Conservation (phyloP, 2,329 filamentous ascomycete species). For the Epichloe glyceriae region DNA sequence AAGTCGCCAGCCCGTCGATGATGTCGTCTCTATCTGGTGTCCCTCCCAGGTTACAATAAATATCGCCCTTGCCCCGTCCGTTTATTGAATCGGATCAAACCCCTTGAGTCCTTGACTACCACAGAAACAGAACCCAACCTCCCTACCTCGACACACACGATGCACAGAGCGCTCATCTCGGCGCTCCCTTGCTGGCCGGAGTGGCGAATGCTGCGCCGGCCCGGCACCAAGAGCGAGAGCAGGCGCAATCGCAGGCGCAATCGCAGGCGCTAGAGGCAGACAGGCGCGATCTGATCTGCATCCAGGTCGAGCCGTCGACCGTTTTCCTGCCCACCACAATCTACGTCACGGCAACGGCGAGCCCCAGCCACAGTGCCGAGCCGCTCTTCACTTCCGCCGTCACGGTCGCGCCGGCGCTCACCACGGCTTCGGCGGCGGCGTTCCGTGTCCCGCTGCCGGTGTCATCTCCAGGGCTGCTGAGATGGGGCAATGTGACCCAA, state of each 20-base stretch:
- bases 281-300: not conserved
- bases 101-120: not conserved
- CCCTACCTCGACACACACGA: constrained; percentile 2
- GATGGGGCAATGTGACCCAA: constrained; percentile 3
- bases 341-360: not conserved
- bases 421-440: not conserved
- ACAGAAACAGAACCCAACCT: not conserved
- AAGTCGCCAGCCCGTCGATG: too few species aligned
- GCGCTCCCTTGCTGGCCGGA: constrained; percentile 15
- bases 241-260: not conserved
- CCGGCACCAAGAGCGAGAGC: not conserved
- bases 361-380: not conserved
- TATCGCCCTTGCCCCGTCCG: not conserved
- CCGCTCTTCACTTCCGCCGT: not conserved
- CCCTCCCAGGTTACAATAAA: not conserved
- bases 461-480: not conserved
- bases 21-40: too few species aligned
- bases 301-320: not conserved
- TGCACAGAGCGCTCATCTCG: constrained; percentile 13
- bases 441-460: not conserved
- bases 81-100: not conserved
- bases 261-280: not conserved
- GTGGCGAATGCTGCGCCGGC: constrained; percentile 10
- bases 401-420: not conserved
- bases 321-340: constrained; percentile 1